These are phyloP conservation scores for Dunaliella sp. DNA, from an alignment of 139 green algal species.

Conservation along the genomic window DNA sequence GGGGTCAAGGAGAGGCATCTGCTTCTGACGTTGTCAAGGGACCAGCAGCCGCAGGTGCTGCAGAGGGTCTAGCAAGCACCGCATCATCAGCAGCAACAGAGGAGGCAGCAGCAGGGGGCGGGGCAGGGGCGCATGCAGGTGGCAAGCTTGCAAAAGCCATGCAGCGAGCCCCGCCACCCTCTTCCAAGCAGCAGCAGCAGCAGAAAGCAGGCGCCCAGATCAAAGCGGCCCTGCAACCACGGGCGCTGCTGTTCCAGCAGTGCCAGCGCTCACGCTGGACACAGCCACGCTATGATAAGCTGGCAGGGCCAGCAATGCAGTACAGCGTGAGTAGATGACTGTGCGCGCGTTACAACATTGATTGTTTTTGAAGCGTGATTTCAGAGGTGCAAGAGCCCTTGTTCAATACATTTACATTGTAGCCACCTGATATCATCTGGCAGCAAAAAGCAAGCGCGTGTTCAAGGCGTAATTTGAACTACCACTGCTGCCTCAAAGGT, in stretches of 20 bases:
- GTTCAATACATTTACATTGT: no score
- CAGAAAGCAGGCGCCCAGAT: not conserved
- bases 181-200: not conserved
- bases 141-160: no score
- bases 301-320: not conserved
- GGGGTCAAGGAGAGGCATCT: constrained; percentile 1
- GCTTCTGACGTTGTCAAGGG: not conserved
- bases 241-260: constrained; percentile 80
- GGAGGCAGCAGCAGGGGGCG: not conserved
- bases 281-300: constrained; percentile 66
- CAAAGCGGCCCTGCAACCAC: constrained; percentile 47
- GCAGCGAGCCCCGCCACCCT: not conserved
- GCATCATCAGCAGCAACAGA: not conserved
- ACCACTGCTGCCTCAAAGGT: no score
- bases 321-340: not conserved
- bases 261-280: constrained; percentile 68
- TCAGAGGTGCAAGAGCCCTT: no score
- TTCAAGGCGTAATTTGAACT: no score
- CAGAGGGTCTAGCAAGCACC: not conserved
- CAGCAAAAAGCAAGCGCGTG: no score
- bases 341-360: no score
- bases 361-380: no score
- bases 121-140: not conserved
- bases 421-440: no score
- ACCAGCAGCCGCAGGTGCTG: no score